phyloP scores from a whole-genome alignment of 164 flowering plant genomes.

The Chloranthus sessilifolius region DNA sequence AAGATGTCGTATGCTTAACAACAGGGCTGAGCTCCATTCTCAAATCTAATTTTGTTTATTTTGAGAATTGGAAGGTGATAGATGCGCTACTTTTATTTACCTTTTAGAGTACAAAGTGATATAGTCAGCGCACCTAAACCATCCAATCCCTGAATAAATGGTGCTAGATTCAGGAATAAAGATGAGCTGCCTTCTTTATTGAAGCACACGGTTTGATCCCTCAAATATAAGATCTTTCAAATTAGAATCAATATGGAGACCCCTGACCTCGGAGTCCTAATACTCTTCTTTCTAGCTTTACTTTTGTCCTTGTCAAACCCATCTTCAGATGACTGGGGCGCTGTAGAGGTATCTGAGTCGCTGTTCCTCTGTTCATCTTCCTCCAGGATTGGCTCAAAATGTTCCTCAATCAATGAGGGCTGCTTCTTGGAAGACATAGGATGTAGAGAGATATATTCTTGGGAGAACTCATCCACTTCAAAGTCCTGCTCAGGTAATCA shows the following conservation, averaged over 20 bases:
- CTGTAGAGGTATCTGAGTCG: constrained; percentile 52
- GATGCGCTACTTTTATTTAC: too few relatives aligned
- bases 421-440: constrained; percentile 57
- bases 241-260: background rate
- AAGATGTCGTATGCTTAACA: too few relatives aligned
- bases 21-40: too few relatives aligned
- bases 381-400: constrained; percentile 65
- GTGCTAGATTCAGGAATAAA: too few relatives aligned
- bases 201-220: too few relatives aligned
- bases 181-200: too few relatives aligned
- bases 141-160: too few relatives aligned
- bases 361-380: constrained; percentile 35
- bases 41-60: too few relatives aligned
- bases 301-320: constrained; percentile 20
- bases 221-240: background rate
- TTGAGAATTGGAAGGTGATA: too few relatives aligned
- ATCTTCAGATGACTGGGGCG: constrained; percentile 46
- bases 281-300: constrained; percentile 21
- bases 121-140: too few relatives aligned
- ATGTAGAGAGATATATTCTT: constrained; percentile 64
- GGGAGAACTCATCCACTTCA: constrained; percentile 61
- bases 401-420: constrained; percentile 67
- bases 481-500: constrained; percentile 74
- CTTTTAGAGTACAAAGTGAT: too few relatives aligned
- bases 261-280: constrained; percentile 54